Evolutionary conservation across 768 basidiomycete genomes (phyloP).

Genomic region (Rhizopogon roseolus): DNA sequence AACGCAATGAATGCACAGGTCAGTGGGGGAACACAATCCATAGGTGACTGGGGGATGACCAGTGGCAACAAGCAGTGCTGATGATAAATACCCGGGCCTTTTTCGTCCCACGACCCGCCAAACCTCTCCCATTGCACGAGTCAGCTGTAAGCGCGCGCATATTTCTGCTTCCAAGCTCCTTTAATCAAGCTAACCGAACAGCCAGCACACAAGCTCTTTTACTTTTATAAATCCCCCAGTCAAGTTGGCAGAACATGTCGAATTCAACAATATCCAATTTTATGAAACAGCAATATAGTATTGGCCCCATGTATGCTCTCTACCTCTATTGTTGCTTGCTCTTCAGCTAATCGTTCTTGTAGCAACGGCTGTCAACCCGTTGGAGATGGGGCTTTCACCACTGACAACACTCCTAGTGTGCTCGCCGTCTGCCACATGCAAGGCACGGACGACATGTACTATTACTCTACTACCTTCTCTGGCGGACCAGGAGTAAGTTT

Average conservation of each 20-base stretch:
- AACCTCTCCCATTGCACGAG: not conserved
- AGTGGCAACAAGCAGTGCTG: not conserved
- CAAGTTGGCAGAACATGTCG: slow-evolving; percentile 90
- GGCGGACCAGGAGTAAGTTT: slow-evolving; percentile 81
- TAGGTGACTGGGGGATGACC: not conserved
- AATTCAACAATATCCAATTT: slow-evolving; percentile 67
- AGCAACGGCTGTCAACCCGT: slow-evolving; percentile 96
- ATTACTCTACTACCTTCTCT: slow-evolving; percentile 92
- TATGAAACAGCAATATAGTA: slow-evolving; percentile 81
- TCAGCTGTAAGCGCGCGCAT: not conserved
- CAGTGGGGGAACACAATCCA: no score
- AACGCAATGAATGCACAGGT: no score
- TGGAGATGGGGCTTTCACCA: slow-evolving; percentile 91
- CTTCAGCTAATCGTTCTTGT: slow-evolving; percentile 12
- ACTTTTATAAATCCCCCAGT: slow-evolving; percentile 20
- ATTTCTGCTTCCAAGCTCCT: not conserved
- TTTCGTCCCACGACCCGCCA: not conserved
- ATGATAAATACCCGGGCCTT: slow-evolving; percentile 6
- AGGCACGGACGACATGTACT: slow-evolving; percentile 79
- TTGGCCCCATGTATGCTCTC: slow-evolving; percentile 79
- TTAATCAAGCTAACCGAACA: not conserved
- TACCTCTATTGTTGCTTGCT: not conserved
- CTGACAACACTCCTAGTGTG: slow-evolving; percentile 73
- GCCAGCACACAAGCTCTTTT: not conserved
- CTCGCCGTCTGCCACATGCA: slow-evolving; percentile 84